Conservation (phyloP, 257 asterid species). For the Primulina tabacum region DNA sequence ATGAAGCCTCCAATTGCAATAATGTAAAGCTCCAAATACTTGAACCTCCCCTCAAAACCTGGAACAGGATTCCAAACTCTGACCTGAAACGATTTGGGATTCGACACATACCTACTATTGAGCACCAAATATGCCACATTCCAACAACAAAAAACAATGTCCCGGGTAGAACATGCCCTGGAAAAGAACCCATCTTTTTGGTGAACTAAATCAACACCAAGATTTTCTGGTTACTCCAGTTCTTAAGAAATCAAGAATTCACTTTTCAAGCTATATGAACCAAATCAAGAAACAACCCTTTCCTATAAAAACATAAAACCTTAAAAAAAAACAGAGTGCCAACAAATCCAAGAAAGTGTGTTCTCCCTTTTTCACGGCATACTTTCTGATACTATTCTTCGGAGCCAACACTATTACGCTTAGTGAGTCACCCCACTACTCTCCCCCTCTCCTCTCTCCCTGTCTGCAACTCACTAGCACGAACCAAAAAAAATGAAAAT, state of each 20-base stretch:
- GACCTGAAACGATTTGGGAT: constrained; percentile 69
- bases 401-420: background rate
- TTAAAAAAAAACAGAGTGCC: background rate
- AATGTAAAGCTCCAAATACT: constrained; percentile 87
- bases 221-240: background rate
- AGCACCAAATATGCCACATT: constrained; percentile 87
- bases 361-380: background rate
- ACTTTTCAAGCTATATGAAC: background rate
- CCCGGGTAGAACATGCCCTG: constrained; percentile 93
- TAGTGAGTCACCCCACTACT: background rate
- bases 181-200: constrained; percentile 81
- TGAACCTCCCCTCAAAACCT: constrained; percentile 65
- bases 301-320: background rate
- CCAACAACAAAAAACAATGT: constrained; percentile 81
- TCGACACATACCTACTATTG: constrained; percentile 58
- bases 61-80: constrained; percentile 91
- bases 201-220: constrained; percentile 5
- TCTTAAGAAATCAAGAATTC: background rate
- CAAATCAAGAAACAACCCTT: background rate
- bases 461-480: background rate
- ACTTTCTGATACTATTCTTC: background rate
- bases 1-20: constrained; percentile 72
- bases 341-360: background rate
- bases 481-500: no score
- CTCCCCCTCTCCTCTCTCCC: background rate